These are phyloP conservation scores for Crithidia expoeki DNA, from an alignment of 208 protist species.

Conservation along the genomic window DNA sequence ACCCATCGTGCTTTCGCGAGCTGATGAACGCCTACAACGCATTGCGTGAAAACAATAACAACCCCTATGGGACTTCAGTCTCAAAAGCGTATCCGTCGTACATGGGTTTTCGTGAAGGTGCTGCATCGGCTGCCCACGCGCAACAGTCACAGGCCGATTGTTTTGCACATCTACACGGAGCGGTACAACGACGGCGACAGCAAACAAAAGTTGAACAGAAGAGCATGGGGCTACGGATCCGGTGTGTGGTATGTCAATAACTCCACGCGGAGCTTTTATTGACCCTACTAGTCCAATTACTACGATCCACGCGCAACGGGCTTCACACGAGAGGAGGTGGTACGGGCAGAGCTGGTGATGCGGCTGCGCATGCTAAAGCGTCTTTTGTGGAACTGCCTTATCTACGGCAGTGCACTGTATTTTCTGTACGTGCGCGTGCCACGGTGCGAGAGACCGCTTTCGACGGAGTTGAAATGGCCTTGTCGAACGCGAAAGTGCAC, in stretches of 20 bases:
- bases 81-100: not conserved
- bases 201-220: not conserved
- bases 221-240: constrained; percentile 27
- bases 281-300: constrained; percentile 36
- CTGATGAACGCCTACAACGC: constrained; percentile 43
- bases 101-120: not conserved
- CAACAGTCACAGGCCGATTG: not conserved
- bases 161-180: constrained; percentile 23
- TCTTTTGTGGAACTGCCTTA: constrained; percentile 36
- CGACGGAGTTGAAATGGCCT: constrained; percentile 11
- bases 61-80: not conserved
- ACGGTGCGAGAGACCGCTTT: no score
- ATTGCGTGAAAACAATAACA: not conserved
- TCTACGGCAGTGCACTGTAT: constrained; percentile 42
- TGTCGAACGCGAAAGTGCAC: constrained; percentile 9
- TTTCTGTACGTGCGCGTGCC: constrained; percentile 30
- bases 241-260: constrained; percentile 29
- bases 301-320: constrained; percentile 33
- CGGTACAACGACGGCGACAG: constrained; percentile 11
- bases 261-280: constrained; percentile 50
- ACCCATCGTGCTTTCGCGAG: constrained; percentile 37
- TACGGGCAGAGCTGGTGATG: constrained; percentile 24
- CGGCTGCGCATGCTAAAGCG: constrained; percentile 17
- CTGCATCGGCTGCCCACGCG: not conserved
- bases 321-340: constrained; percentile 45